These are phyloP conservation scores for Mycena citricolor DNA, from an alignment of 1,284 basidiomycete genomes.

Conservation along the genomic window DNA sequence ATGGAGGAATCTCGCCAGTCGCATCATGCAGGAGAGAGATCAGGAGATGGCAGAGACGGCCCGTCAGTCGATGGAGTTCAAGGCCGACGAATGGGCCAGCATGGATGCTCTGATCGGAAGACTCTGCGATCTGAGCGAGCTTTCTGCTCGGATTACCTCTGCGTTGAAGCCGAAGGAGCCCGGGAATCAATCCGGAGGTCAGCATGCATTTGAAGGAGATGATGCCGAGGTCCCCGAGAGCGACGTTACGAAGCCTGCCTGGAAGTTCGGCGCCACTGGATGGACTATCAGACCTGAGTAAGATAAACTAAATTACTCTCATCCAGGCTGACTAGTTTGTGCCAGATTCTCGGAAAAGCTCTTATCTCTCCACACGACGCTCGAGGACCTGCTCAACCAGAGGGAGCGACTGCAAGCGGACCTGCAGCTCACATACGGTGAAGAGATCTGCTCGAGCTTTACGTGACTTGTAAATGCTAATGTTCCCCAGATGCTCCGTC, in stretches of 20 bases:
- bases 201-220: slow-evolving; percentile 23
- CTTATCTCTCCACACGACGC: slow-evolving; percentile 47
- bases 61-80: slow-evolving; percentile 23
- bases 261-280: slow-evolving; percentile 35
- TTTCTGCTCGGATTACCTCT: slow-evolving; percentile 60
- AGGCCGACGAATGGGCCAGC: slow-evolving; percentile 50
- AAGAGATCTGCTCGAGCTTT: slow-evolving; percentile 21
- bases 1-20: slow-evolving; percentile 53
- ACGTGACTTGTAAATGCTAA: slow-evolving; percentile 7
- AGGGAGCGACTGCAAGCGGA: slow-evolving; percentile 54
- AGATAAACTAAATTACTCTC: slow-evolving; percentile 24
- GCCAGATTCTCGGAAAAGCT: slow-evolving; percentile 71
- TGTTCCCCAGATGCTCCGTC: slow-evolving; percentile 59
- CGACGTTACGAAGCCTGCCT: slow-evolving; percentile 21
- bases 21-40: slow-evolving; percentile 54
- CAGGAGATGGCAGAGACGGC: slow-evolving; percentile 46
- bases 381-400: slow-evolving; percentile 45
- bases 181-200: slow-evolving; percentile 24
- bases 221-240: slow-evolving; percentile 13
- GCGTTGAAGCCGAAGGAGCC: slow-evolving; percentile 47
- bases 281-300: slow-evolving; percentile 78
- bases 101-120: slow-evolving; percentile 56
- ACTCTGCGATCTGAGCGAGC: slow-evolving; percentile 53
- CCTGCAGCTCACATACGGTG: slow-evolving; percentile 59
- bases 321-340: slow-evolving; percentile 7